Percentiles rank a stretch among this genome's conserved stretches.
These are phyloP conservation scores for Diaporthe sp. DNA, from an alignment of 2,329 filamentous ascomycete genomes.

Conservation along the genomic window DNA sequence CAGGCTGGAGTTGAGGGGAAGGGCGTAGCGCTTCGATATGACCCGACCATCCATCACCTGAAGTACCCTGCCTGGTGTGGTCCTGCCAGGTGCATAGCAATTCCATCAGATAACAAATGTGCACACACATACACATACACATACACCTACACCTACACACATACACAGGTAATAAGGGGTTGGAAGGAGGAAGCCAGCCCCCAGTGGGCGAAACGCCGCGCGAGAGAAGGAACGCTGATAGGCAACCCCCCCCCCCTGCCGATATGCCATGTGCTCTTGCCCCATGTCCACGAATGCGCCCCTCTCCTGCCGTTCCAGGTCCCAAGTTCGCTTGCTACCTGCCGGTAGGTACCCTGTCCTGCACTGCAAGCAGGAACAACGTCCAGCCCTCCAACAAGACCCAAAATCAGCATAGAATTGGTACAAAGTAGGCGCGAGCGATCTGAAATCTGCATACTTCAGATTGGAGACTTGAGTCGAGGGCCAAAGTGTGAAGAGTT, in stretches of 20 bases:
- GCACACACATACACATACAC: not conserved
- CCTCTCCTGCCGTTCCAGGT: constrained; percentile 5
- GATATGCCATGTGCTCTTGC: constrained; percentile 10
- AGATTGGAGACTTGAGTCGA: not conserved
- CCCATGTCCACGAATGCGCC: not conserved
- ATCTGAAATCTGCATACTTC: not conserved
- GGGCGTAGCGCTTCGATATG: not conserved
- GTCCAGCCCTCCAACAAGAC: not conserved
- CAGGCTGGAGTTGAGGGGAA: not conserved
- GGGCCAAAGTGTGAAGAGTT: not conserved
- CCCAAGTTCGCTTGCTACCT: not conserved
- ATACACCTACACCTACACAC: not conserved
- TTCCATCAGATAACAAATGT: not conserved
- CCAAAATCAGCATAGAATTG: not conserved
- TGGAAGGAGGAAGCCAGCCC: not conserved
- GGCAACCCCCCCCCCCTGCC: not conserved
- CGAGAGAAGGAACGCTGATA: constrained; percentile 6
- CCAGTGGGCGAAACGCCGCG: constrained; percentile 23
- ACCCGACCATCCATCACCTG: not conserved
- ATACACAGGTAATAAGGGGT: not conserved
- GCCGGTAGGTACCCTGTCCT: not conserved
- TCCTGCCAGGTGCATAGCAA: no score
- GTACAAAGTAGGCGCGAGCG: not conserved
- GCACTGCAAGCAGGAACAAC: not conserved
- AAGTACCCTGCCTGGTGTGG: not conserved